Evolutionary conservation across 1,139 yeast species (phyloP), one percentile per base, ranked within the genome.

Genomic region (Pichia sp.): DNA sequence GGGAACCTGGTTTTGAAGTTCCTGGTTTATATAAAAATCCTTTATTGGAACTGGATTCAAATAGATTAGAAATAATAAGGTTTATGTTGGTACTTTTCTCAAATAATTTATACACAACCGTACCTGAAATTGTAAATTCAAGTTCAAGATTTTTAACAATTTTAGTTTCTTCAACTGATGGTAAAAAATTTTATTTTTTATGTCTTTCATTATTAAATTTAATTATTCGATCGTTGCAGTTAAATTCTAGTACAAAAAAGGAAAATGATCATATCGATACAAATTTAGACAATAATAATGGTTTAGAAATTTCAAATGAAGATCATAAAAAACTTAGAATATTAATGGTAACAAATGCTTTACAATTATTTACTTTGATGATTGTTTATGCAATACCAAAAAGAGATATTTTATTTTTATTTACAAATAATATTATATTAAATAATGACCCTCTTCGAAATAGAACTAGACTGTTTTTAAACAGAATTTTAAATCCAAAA

Each of bases 1-100:
- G 95, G 95, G 94, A 85, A 55, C 78, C 86, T 0, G 96, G 96
- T 2, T 71, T 87, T 35, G 94, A 89, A 0, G 61, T 60, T 2
- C 52, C 63, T 11, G 66, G 70, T 4, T 38, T 36, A 42, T 70
- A 73, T 49, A 59, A 67, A 8, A 57, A 67, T 1, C 77, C 83
- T 0, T 68, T 73, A 43, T 67, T 77, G 4, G 69, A 73, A 9
- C 57, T 78, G 35, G 94, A 86, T 51, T 64, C 80, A 28, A 80
- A 85, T 59, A 71, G 95, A 53, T 62, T 80, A 4, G 95, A 86
- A 53, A 67, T 86, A 2, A 56, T 92, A 36, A 69, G 83, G 44
- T 65, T 87, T 11, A 49, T 90, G 10, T 56, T 85, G 6, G 70
- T 82, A 0, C 63, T 90, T n/a, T 69, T 77, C 25, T 83, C 96